Evolutionary conservation across 306 rosid species (phyloP).

Genomic region (Albizia julibrissin): DNA sequence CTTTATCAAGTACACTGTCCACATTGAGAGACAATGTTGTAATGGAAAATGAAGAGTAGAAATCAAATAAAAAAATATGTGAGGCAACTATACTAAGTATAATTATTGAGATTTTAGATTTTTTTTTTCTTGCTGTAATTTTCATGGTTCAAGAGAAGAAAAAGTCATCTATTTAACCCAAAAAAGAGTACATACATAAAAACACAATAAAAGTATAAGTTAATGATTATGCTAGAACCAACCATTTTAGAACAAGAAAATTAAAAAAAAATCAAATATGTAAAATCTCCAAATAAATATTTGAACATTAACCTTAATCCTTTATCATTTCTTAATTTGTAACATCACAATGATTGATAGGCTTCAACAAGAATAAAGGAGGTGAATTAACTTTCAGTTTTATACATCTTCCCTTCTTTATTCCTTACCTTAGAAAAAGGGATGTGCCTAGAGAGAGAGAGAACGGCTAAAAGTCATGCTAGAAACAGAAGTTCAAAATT

Average conservation of each 20-base stretch:
- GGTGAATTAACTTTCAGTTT: neutral
- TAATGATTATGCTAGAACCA: neutral
- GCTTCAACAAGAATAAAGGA: neutral
- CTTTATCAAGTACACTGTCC: conserved; percentile 7
- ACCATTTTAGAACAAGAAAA: neutral
- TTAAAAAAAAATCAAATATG: neutral
- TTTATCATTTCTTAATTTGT: neutral
- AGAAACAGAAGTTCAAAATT: neutral
- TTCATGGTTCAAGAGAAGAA: neutral
- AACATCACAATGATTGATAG: neutral
- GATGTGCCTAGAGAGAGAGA: neutral
- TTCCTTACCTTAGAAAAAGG: neutral
- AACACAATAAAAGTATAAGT: neutral
- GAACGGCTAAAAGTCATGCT: neutral
- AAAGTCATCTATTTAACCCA: neutral
- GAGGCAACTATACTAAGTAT: too few species aligned
- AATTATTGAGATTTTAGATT: too few species aligned
- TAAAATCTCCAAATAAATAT: neutral
- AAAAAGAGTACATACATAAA: neutral
- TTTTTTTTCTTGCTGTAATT: too few species aligned
- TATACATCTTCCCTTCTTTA: neutral
- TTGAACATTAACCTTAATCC: neutral
- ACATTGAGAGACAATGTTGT: neutral
- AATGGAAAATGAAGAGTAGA: neutral
- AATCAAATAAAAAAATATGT: neutral